These are phyloP conservation scores for Fragaria nilgerrensis DNA, from an alignment of 306 rosid genomes.

Conservation along the genomic window DNA sequence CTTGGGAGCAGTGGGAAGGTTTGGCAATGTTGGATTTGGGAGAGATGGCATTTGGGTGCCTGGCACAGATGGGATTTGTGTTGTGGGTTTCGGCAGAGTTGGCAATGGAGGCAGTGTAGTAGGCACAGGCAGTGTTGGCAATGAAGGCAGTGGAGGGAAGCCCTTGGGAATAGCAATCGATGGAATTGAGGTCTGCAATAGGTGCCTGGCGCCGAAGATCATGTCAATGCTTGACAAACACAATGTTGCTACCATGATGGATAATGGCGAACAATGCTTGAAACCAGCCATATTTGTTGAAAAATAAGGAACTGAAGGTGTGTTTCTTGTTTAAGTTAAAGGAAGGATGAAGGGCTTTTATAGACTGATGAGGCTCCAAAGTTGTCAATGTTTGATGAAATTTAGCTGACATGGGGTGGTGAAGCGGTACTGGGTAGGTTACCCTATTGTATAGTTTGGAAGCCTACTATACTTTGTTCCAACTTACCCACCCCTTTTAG, in stretches of 20 bases:
- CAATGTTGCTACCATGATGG: constrained; percentile 16
- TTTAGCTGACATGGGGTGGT: neutral
- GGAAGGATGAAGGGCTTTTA: neutral
- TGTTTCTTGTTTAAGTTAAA: constrained; percentile 8
- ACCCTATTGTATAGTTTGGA: neutral
- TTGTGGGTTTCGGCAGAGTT: constrained; percentile 21
- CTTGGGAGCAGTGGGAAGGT: constrained; percentile 21
- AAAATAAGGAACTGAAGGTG: neutral
- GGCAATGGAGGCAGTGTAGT: neutral
- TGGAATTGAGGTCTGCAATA: constrained; percentile 22
- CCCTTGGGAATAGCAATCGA: neutral
- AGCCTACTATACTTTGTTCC: neutral
- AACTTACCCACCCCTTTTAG: neutral
- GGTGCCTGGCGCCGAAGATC: constrained; percentile 27
- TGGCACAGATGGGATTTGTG: constrained; percentile 5
- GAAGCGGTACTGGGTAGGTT: neutral
- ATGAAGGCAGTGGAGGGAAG: neutral
- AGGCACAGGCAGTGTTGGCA: neutral
- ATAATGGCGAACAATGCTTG: neutral
- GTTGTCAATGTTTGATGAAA: neutral
- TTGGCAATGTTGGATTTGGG: constrained; percentile 15
- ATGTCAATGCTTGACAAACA: constrained; percentile 24
- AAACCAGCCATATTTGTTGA: constrained; percentile 16
- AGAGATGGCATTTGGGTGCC: constrained; percentile 18
- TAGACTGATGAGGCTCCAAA: neutral